Conservation (phyloP, 805 yeast species). For the Metschnikowia drakensbergensis region DNA sequence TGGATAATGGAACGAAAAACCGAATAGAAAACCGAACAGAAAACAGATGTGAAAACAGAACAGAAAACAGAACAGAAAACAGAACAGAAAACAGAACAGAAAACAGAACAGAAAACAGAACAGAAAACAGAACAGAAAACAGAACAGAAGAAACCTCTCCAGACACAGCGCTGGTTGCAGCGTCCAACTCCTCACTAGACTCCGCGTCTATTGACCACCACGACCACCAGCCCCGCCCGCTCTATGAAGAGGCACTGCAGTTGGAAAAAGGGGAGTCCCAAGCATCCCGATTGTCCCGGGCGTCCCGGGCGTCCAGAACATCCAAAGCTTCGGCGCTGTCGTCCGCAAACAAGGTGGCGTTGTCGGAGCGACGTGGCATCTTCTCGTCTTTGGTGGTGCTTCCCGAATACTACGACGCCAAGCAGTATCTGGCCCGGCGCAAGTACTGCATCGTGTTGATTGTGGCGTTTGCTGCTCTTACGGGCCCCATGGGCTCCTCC, state of each 20-base stretch:
- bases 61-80: too few relatives aligned
- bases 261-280: neutral
- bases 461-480: conserved; percentile 68
- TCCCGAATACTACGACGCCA: conserved; percentile 73
- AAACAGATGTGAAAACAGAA: too few relatives aligned
- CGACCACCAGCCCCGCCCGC: neutral
- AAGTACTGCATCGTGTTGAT: conserved; percentile 58
- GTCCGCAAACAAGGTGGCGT: conserved; percentile 8
- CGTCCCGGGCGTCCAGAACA: neutral
- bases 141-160: too few relatives aligned
- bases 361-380: conserved; percentile 53
- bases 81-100: too few relatives aligned
- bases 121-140: too few relatives aligned
- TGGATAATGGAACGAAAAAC: too few relatives aligned
- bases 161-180: neutral
- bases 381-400: conserved; percentile 47
- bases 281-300: neutral
- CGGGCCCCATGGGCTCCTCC: conserved; percentile 89
- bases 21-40: too few relatives aligned
- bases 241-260: neutral
- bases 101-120: too few relatives aligned
- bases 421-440: conserved; percentile 49
- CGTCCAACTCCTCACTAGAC: neutral
- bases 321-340: neutral
- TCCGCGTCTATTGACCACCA: neutral